Base-by-base conservation (phyloP, 371 early-diverging fungal species). In the Smittium culicis region DNA sequence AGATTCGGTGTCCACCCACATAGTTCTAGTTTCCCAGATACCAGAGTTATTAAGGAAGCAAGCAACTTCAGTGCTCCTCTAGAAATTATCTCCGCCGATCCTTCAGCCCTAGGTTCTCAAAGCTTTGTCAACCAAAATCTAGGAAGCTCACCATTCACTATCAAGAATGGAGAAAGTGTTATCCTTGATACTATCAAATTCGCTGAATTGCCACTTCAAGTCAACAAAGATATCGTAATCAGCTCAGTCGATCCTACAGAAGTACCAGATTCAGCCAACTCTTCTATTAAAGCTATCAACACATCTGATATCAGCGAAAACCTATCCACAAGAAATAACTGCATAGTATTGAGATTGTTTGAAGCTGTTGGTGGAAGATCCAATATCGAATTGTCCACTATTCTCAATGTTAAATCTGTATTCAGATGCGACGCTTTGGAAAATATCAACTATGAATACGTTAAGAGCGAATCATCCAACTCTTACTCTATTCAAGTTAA, bases 1-100 rank as follows among this genome's bases (percentile, higher is more conserved):
- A 83, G 83, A 56, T 98, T 91, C 72, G 96, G 94, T 0, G 71
- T 96, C 16, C 89, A 88, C 68, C 96, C 96, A 5, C 97, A 98
- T 76, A 70, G 74, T 35, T 87, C 89, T 0, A 72, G 85, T 17
- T 96, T 91, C 71, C 68, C 75, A 45, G 86, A 87, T 64, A 85
- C 89, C 1, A 74, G 86, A 61, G 93, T 95, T 0, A 92, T 94
- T 29, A 85, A 82, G 31, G 81, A 86, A 60, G 95, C 90, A 0
- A 87, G 91, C 64, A 85, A 91, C 68, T 94, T 92, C 74, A 98
- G 95, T 72, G 82, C 84, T 14, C 92, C 92, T 16, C 74, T 91
- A 34, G 77, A 84, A 29, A 72, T 83, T 35, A 76, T 82, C 85
- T 3, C 45, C 34, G 28, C 64, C 35, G 34, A 30, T 56, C 66